phyloP scores from a whole-genome alignment of 805 yeast species.

The Ogataea paradorogensis region DNA sequence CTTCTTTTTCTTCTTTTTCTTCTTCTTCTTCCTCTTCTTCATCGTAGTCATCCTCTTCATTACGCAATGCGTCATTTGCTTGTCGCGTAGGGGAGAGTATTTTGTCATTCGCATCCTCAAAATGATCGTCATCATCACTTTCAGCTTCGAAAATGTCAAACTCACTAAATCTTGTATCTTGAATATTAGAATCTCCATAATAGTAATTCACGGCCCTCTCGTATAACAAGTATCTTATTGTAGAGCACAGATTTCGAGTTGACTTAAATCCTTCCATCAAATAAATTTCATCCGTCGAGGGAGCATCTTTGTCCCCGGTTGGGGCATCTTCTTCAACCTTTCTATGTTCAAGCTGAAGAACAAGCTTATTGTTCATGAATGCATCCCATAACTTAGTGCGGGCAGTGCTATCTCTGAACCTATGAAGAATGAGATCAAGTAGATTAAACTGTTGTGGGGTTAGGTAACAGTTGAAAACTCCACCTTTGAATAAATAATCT shows the following conservation, averaged over 20 bases:
- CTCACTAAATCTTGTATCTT: conserved; percentile 12
- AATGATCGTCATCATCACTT: conserved; percentile 27
- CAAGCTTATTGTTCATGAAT: conserved; percentile 42
- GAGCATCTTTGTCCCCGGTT: neutral
- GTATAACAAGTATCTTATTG: conserved; percentile 65
- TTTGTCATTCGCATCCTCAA: conserved; percentile 16
- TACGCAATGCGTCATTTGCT: conserved; percentile 13
- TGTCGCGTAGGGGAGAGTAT: conserved; percentile 1
- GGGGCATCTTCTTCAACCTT: conserved; percentile 8
- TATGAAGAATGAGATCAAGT: conserved; percentile 43
- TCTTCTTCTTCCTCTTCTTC: conserved; percentile 32
- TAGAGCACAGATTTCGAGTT: conserved; percentile 57
- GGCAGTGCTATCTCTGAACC: conserved; percentile 19
- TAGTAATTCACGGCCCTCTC: conserved; percentile 59
- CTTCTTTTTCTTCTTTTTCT: conserved; percentile 12
- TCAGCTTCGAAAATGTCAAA: conserved; percentile 30
- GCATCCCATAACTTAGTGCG: conserved; percentile 39
- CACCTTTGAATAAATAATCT: conserved; percentile 34
- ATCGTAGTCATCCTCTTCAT: conserved; percentile 33
- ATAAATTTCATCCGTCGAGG: conserved; percentile 34
- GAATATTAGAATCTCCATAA: conserved; percentile 13
- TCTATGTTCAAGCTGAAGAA: conserved; percentile 27
- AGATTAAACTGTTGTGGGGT: conserved; percentile 56
- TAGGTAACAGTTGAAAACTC: conserved; percentile 46
- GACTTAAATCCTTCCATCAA: conserved; percentile 46